These are phyloP conservation scores for Eucalyptus virginea DNA, from an alignment of 345 rosid genomes.

Conservation along the genomic window DNA sequence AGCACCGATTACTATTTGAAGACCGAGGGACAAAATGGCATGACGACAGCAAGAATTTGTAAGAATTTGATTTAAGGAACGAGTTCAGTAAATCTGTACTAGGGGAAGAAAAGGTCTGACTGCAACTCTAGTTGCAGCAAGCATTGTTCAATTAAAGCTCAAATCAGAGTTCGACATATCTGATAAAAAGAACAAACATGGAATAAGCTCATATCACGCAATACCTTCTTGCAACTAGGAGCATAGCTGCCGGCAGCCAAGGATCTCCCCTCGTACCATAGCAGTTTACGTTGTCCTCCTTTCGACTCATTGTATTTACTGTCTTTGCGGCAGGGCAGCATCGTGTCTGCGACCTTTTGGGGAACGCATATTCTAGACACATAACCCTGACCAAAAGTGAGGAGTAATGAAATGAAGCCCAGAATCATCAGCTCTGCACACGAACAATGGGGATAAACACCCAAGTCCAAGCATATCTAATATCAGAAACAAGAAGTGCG, in stretches of 20 bases:
- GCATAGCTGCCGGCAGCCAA: conserved; percentile 17
- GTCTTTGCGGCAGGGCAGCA: conserved; percentile 55
- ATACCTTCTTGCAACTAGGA: conserved; percentile 44
- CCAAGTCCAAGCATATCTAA: neutral
- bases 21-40: neutral
- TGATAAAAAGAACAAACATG: neutral
- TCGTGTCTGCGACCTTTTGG: conserved; percentile 28
- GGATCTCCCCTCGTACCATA: conserved; percentile 45
- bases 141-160: neutral
- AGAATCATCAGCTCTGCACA: conserved; percentile 87
- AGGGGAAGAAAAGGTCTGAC: neutral
- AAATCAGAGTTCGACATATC: neutral
- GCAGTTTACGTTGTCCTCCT: conserved; percentile 30
- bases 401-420: conserved; percentile 86
- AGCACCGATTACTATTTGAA: neutral
- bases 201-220: neutral
- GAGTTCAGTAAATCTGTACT: neutral
- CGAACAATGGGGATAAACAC: neutral
- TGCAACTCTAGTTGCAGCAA: neutral
- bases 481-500: neutral
- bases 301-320: neutral
- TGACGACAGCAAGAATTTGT: neutral
- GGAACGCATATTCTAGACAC: conserved; percentile 62
- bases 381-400: conserved; percentile 62
- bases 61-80: neutral